A percentile compares a stretch with the other conserved stretches of the same genome.
These are phyloP conservation scores for Lagerstroemia speciosa DNA, from an alignment of 345 rosid genomes.

Conservation along the genomic window DNA sequence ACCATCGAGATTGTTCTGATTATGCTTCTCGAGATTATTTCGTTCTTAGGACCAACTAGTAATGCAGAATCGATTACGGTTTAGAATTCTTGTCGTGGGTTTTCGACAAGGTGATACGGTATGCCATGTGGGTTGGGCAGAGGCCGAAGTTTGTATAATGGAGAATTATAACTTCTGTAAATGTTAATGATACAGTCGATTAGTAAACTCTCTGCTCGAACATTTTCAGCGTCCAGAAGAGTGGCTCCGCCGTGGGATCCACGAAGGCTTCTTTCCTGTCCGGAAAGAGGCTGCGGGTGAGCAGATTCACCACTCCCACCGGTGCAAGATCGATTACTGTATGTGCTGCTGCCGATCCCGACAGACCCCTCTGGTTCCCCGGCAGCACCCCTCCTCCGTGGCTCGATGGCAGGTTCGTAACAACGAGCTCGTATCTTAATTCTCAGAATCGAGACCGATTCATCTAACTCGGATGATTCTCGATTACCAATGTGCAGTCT, in stretches of 20 bases:
- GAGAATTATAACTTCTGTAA: not conserved
- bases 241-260: conserved; percentile 32
- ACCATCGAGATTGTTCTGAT: too few relatives aligned
- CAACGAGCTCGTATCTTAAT: too few relatives aligned
- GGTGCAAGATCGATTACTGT: conserved; percentile 27
- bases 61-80: too few relatives aligned
- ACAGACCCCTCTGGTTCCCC: conserved; percentile 96
- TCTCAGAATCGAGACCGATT: not conserved
- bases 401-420: conserved; percentile 77
- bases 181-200: not conserved
- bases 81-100: too few relatives aligned
- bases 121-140: not conserved
- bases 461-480: not conserved
- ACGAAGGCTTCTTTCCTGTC: conserved; percentile 53
- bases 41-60: too few relatives aligned
- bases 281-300: conserved; percentile 63
- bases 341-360: conserved; percentile 64
- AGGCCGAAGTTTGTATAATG: not conserved
- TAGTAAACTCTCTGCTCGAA: not conserved
- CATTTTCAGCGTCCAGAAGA: conserved; percentile 45
- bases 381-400: conserved; percentile 96
- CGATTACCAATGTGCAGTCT: conserved; percentile 40
- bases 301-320: conserved; percentile 22
- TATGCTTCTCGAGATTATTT: too few relatives aligned
- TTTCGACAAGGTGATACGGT: not conserved